Evolutionary conservation across 345 rosid genomes (phyloP), one percentile per base, ranked within the genome.

Genomic region (Salix exigua): DNA sequence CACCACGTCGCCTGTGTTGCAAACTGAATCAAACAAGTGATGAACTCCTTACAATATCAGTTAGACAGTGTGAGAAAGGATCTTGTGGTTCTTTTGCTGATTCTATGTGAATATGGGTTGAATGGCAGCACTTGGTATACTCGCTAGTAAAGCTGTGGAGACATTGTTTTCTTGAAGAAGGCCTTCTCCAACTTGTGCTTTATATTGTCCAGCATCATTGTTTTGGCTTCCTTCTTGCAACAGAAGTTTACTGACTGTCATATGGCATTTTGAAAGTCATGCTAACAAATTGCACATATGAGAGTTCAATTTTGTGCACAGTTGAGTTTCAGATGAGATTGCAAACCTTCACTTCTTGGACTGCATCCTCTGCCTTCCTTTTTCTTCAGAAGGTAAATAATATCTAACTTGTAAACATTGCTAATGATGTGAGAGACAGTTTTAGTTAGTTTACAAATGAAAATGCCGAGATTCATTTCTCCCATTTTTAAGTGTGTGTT

Each of bases 1-100:
- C 81, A 42, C 98, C 97, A 0, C 88, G 98, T 75, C 88, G 94
- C 53, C 75, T 90, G 60, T 94, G 97, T 82, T 94, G 96, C 87
- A 89, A 84, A 83, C 75, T 90, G 78, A 84, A 89, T 78, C 81
- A 80, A 73, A 79, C 83, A 26, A 74, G 72, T 71, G 78, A 85
- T 26, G 89, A 85, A 73, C 77, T 81, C 68, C 90, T 92, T 72
- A 83, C 82, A 76, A 81, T 94, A 67, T 80, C 86, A 68, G 97
- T 94, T 76, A 89, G 87, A 82, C 89, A 92, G 77, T 90, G 97
- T 80, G 86, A 73, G 51, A 89, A 84, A 78, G 87, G 86, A 79
- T 79, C 84, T 64, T 80, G 80, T 75, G 85, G 89, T 79, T 78
- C 89, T 55, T 83, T 78, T 84, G 73, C 78, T 26, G 88, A 83